These are phyloP conservation scores for Penicillium dipodomyicola DNA, from an alignment of 495 filamentous ascomycete species.

Conservation along the genomic window DNA sequence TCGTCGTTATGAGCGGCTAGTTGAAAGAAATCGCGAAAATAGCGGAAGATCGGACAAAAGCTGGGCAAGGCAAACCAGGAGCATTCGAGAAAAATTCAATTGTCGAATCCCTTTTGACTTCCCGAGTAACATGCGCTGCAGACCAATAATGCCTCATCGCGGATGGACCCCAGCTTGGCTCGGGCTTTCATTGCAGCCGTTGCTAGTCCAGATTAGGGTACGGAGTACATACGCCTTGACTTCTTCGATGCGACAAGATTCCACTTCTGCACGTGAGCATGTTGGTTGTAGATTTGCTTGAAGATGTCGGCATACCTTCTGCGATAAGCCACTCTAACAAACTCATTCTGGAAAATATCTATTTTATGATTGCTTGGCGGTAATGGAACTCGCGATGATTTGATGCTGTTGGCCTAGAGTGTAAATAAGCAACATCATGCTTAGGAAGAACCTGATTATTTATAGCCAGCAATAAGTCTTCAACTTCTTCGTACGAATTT, in stretches of 20 bases:
- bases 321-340: not conserved
- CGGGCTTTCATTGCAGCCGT: not conserved
- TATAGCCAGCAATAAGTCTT: not conserved
- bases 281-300: not conserved
- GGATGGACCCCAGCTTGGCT: not conserved
- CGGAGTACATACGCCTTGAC: not conserved
- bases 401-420: not conserved
- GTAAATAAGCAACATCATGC: not conserved
- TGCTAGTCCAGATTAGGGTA: not conserved
- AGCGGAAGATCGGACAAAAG: not conserved
- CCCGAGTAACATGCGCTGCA: not conserved
- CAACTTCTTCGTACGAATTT: not conserved
- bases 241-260: not conserved
- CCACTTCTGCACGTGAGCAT: not conserved
- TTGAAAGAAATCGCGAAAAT: not conserved
- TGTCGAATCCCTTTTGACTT: not conserved
- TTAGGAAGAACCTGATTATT: not conserved
- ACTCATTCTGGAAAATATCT: not conserved
- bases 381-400: not conserved
- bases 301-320: not conserved
- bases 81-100: not conserved
- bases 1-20: constrained; percentile 9
- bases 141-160: not conserved
- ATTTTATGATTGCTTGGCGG: not conserved
- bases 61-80: not conserved